phyloP scores from a whole-genome alignment of 306 rosid species.

The Quercus dentata region DNA sequence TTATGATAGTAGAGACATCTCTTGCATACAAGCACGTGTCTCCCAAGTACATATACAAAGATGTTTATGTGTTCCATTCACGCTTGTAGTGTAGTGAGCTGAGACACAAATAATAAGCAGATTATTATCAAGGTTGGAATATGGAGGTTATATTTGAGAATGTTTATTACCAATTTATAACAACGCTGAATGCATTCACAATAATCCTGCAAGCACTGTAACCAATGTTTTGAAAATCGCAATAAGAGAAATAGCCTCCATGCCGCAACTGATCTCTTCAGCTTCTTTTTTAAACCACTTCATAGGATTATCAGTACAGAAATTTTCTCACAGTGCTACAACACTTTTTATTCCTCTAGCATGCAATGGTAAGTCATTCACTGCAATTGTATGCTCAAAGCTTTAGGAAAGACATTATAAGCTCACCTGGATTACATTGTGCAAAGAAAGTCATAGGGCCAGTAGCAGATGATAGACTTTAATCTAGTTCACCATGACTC shows the following conservation, averaged over 20 bases:
- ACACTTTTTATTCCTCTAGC: neutral
- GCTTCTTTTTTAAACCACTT: too few species aligned
- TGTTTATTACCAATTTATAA: too few species aligned
- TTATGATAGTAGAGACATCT: too few species aligned
- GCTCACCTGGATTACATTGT: too few species aligned
- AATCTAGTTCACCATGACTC: neutral
- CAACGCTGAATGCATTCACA: neutral
- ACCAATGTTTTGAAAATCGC: neutral
- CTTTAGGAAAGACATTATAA: too few species aligned
- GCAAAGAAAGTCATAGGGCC: too few species aligned
- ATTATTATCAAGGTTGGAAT: neutral
- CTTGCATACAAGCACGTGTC: too few species aligned
- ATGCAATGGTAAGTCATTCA: neutral
- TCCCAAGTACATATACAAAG: too few species aligned
- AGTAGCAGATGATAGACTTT: neutral
- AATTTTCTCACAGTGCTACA: neutral
- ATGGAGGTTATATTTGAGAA: too few species aligned
- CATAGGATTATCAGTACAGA: neutral
- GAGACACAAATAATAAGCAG: neutral
- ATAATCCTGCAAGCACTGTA: neutral
- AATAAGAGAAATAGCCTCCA: too few species aligned
- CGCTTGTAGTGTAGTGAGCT: neutral
- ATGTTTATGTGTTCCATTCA: neutral
- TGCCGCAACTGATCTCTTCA: too few species aligned
- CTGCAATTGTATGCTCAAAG: neutral